Evolutionary conservation across 352 stramenopile species (phyloP), one percentile per base, ranked within the genome.

Genomic region (Phytopythium aichiense): DNA sequence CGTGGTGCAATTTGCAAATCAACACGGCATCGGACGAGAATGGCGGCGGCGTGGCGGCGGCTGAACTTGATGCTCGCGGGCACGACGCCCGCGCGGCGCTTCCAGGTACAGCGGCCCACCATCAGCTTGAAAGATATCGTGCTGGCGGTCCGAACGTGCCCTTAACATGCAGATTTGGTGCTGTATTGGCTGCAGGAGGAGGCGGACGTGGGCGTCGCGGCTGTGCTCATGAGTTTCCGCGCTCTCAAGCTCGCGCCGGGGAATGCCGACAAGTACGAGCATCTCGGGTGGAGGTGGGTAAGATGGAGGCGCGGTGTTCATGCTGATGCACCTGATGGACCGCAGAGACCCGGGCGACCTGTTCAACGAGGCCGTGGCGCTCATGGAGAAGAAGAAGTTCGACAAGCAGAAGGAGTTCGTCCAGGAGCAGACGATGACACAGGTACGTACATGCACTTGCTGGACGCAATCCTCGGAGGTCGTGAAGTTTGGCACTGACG

Each of bases 341-440:
- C 22, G 7, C 57, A 95, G 84, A 63, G 73, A 91, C 8, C 79
- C 85, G 40, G 76, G 70, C 35, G 76, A 91, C 38, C 64, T 95
- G 35, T 95, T 95, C 58, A 68, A 92, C 45, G 65, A 89, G 64
- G 86, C 86, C 5, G 84, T 95, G 37, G 74, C 73, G 42, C 66
- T 73, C 33, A 76, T 95, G 66, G 73, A 88, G 40, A 77, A 76
- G 59, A 89, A 88, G 55, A 88, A 91, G 48, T 93, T 92, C 56
- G 84, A 92, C 38, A 71, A 95, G 68, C 86, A 95, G 62, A 88
- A 88, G 65, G 56, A 76, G 43, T 90, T 84, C 57, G 81, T 91
- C 53, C 84, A 93, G 56, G 58, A 77, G 12, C 67, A 88, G 62
- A 65, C 91, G 25, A 67, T 69, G 6, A 72, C 80, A 0, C 86